Evolutionary conservation across 768 basidiomycete genomes (phyloP).

Genomic region (Tricholoma sp.): DNA sequence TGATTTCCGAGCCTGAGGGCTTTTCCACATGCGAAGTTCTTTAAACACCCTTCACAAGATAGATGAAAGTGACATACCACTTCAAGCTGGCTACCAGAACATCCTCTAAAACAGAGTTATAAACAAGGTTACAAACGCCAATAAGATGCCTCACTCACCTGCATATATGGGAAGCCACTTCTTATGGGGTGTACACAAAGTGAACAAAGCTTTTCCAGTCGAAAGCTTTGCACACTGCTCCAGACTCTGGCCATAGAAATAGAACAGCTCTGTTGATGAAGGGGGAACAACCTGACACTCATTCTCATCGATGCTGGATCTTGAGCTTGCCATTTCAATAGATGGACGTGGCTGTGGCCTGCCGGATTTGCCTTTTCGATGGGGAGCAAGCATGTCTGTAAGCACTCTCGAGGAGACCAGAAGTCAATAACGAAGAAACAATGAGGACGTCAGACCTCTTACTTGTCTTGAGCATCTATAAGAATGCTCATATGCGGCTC

Average conservation of each 20-base stretch:
- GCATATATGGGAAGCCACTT: constrained; percentile 96
- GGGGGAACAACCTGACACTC: constrained; percentile 70
- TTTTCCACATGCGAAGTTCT: constrained; percentile 7
- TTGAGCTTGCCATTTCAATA: constrained; percentile 48
- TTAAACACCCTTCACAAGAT: neutral
- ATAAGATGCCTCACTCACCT: constrained; percentile 38
- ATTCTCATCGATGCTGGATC: constrained; percentile 36
- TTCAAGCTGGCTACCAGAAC: constrained; percentile 73
- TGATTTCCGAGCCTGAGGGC: constrained; percentile 62
- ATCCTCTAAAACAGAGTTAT: constrained; percentile 58
- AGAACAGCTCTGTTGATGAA: constrained; percentile 94
- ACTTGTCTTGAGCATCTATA: constrained; percentile 96
- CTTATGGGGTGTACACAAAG: constrained; percentile 75
- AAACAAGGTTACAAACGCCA: neutral
- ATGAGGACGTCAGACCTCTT: constrained; percentile 13
- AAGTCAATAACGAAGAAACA: neutral
- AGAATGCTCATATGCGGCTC: constrained; percentile 91
- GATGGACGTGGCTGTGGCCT: constrained; percentile 56
- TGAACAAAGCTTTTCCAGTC: constrained; percentile 77
- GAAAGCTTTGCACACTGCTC: constrained; percentile 93
- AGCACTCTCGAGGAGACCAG: constrained; percentile 54
- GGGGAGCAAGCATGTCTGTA: constrained; percentile 83
- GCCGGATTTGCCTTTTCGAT: constrained; percentile 46
- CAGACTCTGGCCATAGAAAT: constrained; percentile 92
- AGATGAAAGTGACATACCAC: constrained; percentile 36